Evolutionary conservation across 176 grass and related monocot genomes (phyloP), one percentile per base, ranked within the genome.

Genomic region (Lolium rigidum): DNA sequence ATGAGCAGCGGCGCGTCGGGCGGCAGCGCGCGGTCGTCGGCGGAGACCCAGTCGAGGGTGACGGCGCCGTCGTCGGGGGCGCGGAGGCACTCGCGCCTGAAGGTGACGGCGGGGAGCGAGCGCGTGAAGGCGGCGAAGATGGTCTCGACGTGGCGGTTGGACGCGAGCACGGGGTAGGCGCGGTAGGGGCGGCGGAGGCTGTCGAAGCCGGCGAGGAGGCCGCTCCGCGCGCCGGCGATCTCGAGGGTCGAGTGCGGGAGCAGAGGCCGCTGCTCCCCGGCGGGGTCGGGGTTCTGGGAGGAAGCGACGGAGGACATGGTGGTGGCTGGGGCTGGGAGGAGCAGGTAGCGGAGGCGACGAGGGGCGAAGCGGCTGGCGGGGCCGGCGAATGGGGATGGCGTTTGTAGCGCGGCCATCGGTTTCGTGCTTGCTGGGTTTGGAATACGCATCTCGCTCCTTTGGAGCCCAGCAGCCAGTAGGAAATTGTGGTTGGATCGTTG

Each of bases 101-200:
- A 87, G 6, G 61, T 48, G 55, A 98, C 94, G 37, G 7, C 63
- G 24, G 96, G 96, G 70, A 82, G 88, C 41, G 92, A 92, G 10
- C 96, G 86, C 62, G 81, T 85, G 82, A 95, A 83, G 48, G 97
- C 77, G n/a, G 94, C 86, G 86, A 95, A 95, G 72, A 95, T 98
- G 78, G 97, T 98, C 84, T 98, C 97, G 14, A 91, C 86, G 79
- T 98, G 97, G 13, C 97, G 84, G 78, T 94, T 98, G 21, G 84
- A 94, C 49, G 77, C 92, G 25, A 98, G 4, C 1, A 94, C 35
- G 38, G 94, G 90, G 74, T 92, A 98, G 16, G 94, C 25, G 15
- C 84, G 86, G 92, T 98, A 98, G 54, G 93, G 97, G 6, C 85
- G 77, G 81, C 85, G 88, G 44, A 98, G 94, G 86, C 97, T 98